A percentile compares a stretch with the other conserved stretches of the same genome.
Evolutionary conservation across 345 rosid species (phyloP).

Genomic region (Moringa oleifera): DNA sequence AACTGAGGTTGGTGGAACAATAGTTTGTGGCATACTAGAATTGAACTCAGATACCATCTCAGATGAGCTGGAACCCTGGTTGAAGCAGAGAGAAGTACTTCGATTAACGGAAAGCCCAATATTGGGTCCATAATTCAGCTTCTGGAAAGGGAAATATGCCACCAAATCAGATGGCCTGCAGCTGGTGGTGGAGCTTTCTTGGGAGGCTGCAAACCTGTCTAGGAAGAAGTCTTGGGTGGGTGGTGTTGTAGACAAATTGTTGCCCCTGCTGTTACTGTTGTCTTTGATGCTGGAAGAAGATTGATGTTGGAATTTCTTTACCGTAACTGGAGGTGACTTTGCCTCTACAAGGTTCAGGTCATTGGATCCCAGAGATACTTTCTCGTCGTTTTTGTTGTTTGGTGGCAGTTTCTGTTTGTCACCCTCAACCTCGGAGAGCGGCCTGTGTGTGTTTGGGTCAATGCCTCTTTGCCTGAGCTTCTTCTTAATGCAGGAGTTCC

Average conservation of each 20-base stretch:
- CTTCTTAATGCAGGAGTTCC: conserved; percentile 68
- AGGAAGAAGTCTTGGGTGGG: conserved; percentile 40
- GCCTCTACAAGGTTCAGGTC: conserved; percentile 14
- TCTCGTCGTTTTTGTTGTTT: conserved; percentile 18
- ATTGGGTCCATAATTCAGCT: conserved; percentile 40
- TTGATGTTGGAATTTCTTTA: conserved; percentile 19
- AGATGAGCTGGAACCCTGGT: conserved; percentile 28
- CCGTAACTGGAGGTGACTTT: conserved; percentile 20
- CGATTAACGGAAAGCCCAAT: conserved; percentile 30
- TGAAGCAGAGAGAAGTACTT: conserved; percentile 31
- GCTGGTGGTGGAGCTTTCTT: conserved; percentile 16
- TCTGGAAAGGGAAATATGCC: conserved; percentile 52
- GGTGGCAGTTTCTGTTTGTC: conserved; percentile 28
- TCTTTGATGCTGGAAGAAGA: conserved; percentile 25
- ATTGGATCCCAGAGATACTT: conserved; percentile 13
- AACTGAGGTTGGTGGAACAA: conserved; percentile 34
- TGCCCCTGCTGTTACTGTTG: too few species aligned
- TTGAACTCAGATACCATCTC: too few species aligned
- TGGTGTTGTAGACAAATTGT: too few species aligned
- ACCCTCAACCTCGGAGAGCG: conserved; percentile 41
- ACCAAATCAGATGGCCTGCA: conserved; percentile 35
- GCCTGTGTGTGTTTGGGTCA: conserved; percentile 61
- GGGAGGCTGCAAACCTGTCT: conserved; percentile 27
- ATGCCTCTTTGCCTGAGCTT: conserved; percentile 56
- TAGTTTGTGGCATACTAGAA: conserved; percentile 21